phyloP scores from a whole-genome alignment of 1,284 basidiomycete genomes.

The Fomitopsis schrenkii region DNA sequence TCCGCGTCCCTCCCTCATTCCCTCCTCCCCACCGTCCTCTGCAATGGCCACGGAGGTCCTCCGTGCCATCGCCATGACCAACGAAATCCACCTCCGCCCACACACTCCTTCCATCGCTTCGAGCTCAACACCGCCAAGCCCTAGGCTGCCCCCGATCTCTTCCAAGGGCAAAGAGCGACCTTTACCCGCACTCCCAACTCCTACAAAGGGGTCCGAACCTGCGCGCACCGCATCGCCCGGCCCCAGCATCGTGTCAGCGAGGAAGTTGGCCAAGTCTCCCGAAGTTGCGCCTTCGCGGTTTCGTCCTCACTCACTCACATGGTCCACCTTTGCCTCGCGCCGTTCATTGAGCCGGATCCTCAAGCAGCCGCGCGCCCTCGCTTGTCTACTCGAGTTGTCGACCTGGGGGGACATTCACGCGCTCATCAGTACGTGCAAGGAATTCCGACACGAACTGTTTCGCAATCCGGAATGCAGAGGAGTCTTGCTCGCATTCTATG shows the following conservation, averaged over 20 bases:
- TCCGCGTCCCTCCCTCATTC: background rate
- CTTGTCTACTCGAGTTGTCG: conserved; percentile 37
- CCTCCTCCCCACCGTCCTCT: background rate
- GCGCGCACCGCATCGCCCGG: background rate
- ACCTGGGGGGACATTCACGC: conserved; percentile 53
- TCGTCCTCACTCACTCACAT: background rate
- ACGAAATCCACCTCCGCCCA: background rate
- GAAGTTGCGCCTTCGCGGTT: background rate
- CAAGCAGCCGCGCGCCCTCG: conserved; percentile 39
- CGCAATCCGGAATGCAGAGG: conserved; percentile 38
- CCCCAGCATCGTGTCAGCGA: background rate
- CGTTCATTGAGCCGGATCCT: conserved; percentile 21
- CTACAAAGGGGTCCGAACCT: background rate
- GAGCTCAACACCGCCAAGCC: background rate
- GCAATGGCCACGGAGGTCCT: conserved; percentile 5
- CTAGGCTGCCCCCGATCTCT: background rate
- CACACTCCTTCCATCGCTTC: background rate
- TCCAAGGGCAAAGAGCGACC: background rate
- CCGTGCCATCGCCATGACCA: background rate
- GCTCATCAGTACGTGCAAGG: conserved; percentile 45
- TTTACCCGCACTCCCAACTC: background rate
- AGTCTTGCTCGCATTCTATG: conserved; percentile 51
- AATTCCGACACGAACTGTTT: conserved; percentile 41
- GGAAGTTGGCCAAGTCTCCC: background rate
- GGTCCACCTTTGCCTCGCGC: conserved; percentile 2